Evolutionary conservation across 495 filamentous ascomycete species (phyloP), one percentile per base, ranked within the genome.

Genomic region (Aspergillus carlsbadensis): DNA sequence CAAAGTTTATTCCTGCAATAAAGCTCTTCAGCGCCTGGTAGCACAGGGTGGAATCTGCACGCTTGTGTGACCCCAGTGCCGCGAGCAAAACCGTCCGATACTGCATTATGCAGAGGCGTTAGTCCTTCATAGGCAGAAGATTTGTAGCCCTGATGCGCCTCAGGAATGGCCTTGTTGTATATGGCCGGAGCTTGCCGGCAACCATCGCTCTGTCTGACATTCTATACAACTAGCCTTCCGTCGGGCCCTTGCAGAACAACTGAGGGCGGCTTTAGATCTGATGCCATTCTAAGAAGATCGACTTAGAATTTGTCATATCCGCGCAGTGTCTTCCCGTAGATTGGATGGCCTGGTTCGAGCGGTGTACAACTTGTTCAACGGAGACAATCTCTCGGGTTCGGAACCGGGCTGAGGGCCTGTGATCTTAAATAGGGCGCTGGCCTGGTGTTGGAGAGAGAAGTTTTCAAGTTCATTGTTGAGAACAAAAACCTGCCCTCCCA

Each of bases 161-260:
- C 36, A 11, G 35, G 49, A 43, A 37, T 34, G 43, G n/a, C 34
- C 36, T 36, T 39, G 41, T 37, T 39, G 53, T 21, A 48, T 20
- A 41, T 15, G 21, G 22, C 20, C 43, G 35, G 47, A 52, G 47
- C 48, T 22, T 47, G 45, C 48, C 62, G 56, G 55, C 41, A 56
- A 52, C 47, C 43, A 52, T 47, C 50, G 51, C 63, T 29, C 52
- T 57, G 61, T 66, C 59, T 60, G 63, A 68, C 62, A 61, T 52
- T 59, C 63, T 70, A 68, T 68, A 67, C 65, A 67, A 60, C 65
- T 60, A 66, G 57, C 61, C 47, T 67, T 61, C 65, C 65, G 62
- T 54, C 72, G 72, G 72, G 66, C 65, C 68, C 70, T 75, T 75
- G 70, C 72, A 75, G 70, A 26, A 42, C 29, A n/a, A 29, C 40